These are phyloP conservation scores for Kodamaea restingae DNA, from an alignment of 805 yeast species.

Conservation along the genomic window DNA sequence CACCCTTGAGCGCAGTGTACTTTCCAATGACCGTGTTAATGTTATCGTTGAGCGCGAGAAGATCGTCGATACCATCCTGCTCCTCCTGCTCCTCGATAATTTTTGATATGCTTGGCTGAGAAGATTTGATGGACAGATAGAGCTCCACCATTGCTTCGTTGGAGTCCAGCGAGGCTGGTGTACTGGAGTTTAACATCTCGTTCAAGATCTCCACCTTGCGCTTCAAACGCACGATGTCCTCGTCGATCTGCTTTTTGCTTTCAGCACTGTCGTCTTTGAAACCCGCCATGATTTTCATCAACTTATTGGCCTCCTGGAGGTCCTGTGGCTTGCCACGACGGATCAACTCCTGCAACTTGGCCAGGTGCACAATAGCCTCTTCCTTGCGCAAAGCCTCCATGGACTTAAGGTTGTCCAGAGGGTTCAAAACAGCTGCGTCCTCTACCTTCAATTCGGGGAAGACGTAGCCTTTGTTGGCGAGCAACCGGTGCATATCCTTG, in stretches of 20 bases:
- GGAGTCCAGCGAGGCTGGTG: constrained; percentile 38
- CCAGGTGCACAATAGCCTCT: constrained; percentile 88
- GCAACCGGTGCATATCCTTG: constrained; percentile 91
- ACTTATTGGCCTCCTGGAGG: constrained; percentile 89
- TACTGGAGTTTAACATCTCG: constrained; percentile 69
- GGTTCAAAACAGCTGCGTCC: constrained; percentile 90
- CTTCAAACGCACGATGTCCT: constrained; percentile 77
- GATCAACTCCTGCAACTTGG: constrained; percentile 91
- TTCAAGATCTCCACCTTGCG: constrained; percentile 83
- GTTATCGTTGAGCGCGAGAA: constrained; percentile 69
- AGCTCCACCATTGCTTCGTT: constrained; percentile 80
- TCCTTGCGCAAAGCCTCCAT: constrained; percentile 89
- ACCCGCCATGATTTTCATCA: constrained; percentile 98
- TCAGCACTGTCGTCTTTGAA: constrained; percentile 81
- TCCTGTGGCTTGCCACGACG: constrained; percentile 95
- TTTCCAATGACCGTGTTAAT: constrained; percentile 67
- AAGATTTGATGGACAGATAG: constrained; percentile 69
- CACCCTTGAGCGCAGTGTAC: constrained; percentile 60
- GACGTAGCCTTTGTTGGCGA: constrained; percentile 83
- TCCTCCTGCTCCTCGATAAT: constrained; percentile 79
- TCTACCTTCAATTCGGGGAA: constrained; percentile 90
- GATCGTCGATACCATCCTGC: constrained; percentile 43
- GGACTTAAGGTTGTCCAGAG: constrained; percentile 80
- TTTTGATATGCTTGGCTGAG: constrained; percentile 83
- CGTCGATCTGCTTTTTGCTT: constrained; percentile 73